Evolutionary conservation across 495 filamentous ascomycete genomes (phyloP).

Genomic region (Penicillium flavigenum): DNA sequence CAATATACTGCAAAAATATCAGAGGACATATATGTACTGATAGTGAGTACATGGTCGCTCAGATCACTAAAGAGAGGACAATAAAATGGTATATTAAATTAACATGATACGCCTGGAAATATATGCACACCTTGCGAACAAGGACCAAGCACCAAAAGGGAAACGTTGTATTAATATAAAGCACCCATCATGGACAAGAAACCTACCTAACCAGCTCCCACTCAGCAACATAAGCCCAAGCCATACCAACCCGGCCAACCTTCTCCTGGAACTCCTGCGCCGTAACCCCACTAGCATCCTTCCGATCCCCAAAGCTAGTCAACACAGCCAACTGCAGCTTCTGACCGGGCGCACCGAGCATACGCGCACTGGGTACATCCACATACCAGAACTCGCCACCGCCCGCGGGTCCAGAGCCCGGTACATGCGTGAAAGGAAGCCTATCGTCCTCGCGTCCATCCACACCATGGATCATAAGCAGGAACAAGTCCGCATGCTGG

Average conservation of each 20-base stretch:
- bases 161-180: not conserved
- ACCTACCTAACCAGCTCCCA: slow-evolving; percentile 64
- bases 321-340: slow-evolving; percentile 61
- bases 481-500: slow-evolving; percentile 62
- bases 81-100: not conserved
- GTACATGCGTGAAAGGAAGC: slow-evolving; percentile 53
- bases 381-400: slow-evolving; percentile 73
- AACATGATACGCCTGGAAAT: not conserved
- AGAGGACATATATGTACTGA: not conserved
- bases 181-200: not conserved
- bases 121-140: not conserved
- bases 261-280: slow-evolving; percentile 61
- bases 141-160: not conserved
- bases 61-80: not conserved
- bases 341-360: slow-evolving; percentile 69
- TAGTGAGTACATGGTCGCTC: not conserved
- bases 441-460: slow-evolving; percentile 67
- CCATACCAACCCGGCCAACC: slow-evolving; percentile 60
- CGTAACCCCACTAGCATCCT: slow-evolving; percentile 66
- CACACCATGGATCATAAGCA: slow-evolving; percentile 61
- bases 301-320: slow-evolving; percentile 57
- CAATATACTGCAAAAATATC: not conserved
- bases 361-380: slow-evolving; percentile 60
- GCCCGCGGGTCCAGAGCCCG: slow-evolving; percentile 47
- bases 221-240: slow-evolving; percentile 58